phyloP scores from a whole-genome alignment of 306 rosid species.

The Sesbania bispinosa region DNA sequence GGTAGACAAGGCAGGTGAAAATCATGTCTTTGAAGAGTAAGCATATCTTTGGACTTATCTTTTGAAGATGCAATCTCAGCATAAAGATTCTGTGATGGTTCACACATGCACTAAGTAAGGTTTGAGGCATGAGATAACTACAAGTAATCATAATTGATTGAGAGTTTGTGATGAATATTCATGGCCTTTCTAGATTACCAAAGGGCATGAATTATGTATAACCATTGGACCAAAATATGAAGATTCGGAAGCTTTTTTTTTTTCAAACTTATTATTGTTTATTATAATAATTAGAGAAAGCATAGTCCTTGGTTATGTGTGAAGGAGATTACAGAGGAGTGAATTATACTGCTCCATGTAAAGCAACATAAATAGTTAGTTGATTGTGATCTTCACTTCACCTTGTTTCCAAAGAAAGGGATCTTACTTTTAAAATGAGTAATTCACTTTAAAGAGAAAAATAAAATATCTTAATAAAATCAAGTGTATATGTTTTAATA shows the following conservation, averaged over 20 bases:
- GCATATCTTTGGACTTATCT: not conserved
- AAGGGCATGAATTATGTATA: not conserved
- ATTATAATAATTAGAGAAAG: not conserved
- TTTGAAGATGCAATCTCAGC: not conserved
- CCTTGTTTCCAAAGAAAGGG: too few relatives aligned
- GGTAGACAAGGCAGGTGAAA: not conserved
- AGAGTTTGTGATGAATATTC: not conserved
- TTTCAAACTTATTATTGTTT: not conserved
- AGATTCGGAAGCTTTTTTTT: not conserved
- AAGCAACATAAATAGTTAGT: not conserved
- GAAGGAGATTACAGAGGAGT: not conserved
- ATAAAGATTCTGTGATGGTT: not conserved
- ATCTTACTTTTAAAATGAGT: too few relatives aligned
- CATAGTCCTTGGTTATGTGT: not conserved
- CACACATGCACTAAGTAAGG: too few relatives aligned
- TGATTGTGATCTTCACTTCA: too few relatives aligned
- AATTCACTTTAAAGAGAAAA: too few relatives aligned
- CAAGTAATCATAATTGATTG: not conserved
- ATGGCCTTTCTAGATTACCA: not conserved
- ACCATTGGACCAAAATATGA: not conserved
- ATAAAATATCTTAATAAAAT: too few relatives aligned
- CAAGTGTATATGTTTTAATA: too few relatives aligned
- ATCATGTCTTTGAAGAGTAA: not conserved
- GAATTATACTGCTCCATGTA: not conserved
- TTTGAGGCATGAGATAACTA: not conserved